Conservation (phyloP, 2,329 filamentous ascomycete genomes). For the Colletotrichum lindemuthianum region DNA sequence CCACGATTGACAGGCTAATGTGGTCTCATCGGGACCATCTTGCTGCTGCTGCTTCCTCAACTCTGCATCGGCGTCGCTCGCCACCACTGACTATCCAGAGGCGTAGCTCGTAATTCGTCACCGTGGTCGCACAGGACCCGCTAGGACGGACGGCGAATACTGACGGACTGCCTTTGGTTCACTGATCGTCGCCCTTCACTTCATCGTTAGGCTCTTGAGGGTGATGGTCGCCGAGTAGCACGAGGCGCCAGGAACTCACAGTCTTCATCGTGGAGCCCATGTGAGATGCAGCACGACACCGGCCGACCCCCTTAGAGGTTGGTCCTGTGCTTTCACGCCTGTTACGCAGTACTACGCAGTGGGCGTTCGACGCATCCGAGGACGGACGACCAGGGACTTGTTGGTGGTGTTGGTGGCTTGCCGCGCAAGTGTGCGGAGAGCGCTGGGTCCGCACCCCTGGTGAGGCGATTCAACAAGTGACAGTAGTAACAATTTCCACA, state of each 20-base stretch:
- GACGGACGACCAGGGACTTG: conserved; percentile 9
- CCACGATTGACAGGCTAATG: conserved; percentile 16
- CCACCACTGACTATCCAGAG: too few species aligned
- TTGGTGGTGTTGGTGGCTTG: conserved; percentile 27
- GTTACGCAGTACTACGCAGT: neutral
- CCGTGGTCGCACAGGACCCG: conserved; percentile 16
- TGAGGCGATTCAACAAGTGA: conserved; percentile 25
- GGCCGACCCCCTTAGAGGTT: neutral
- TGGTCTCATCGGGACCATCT: conserved; percentile 25
- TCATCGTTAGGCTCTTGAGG: conserved; percentile 18
- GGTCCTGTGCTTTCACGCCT: neutral
- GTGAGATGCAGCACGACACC: conserved; percentile 22
- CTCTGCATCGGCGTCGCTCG: conserved; percentile 9
- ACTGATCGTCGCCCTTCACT: conserved; percentile 18
- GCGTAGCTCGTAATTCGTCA: conserved; percentile 1
- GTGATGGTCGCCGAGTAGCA: conserved; percentile 3
- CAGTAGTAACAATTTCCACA: conserved; percentile 23
- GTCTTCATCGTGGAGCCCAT: conserved; percentile 24
- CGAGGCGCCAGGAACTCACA: conserved; percentile 26
- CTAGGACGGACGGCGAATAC: conserved; percentile 13
- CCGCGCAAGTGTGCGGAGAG: conserved; percentile 6
- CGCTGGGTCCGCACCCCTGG: neutral
- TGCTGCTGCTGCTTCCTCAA: neutral
- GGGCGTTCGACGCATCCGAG: conserved; percentile 2
- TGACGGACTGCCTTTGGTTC: conserved; percentile 21